Evolutionary conservation across 2,329 filamentous ascomycete genomes (phyloP), one percentile per base, ranked within the genome.

Genomic region (Aspergillus ochraceus): DNA sequence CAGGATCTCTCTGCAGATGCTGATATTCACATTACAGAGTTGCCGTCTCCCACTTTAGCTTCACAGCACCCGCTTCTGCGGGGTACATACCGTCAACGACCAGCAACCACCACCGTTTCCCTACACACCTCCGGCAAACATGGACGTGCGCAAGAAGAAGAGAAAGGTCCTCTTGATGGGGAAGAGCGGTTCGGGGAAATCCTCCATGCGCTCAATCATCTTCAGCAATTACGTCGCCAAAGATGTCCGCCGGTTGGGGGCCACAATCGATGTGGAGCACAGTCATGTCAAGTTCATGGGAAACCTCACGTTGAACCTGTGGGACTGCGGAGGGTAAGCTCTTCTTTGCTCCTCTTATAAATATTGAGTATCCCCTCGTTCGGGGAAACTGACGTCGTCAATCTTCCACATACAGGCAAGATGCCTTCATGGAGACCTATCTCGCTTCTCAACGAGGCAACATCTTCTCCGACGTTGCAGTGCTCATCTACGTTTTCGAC

Each of bases 211-310:
- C 65, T 95, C 90, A 72, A 98, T 99, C 73, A 97, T 99, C 75
- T 99, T 99, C 79, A 97, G 91, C 82, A 98, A 98, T 78, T 98
- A 97, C 76, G 93, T 98, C 66, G 95, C 95, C 58, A 92, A 96
- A 73, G 95, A 99, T 76, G 97, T 97, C 6, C 86, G 95, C 45
- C 84, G 95, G 60, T 82, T 99, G 58, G 95, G 95, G 66, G 95
- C 95, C 1, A 99, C 95, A 12, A 98, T 99, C 74, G 95, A 99
- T 74, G 95, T 99, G 61, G 95, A 99, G 78, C 90, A 98, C 71
- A 97, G 92, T 63, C 95, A 97, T 79, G 95, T 98, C 78, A 97
- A 97, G 77, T 99, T 99, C 80, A 90, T 99, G 80, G 95, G 95
- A 55, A 98, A 98, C 76, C 83, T 99, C 55, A 97, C 95, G 56